Evolutionary conservation across 208 protist species (phyloP).

Genomic region (Leishmania martiniquensis): DNA sequence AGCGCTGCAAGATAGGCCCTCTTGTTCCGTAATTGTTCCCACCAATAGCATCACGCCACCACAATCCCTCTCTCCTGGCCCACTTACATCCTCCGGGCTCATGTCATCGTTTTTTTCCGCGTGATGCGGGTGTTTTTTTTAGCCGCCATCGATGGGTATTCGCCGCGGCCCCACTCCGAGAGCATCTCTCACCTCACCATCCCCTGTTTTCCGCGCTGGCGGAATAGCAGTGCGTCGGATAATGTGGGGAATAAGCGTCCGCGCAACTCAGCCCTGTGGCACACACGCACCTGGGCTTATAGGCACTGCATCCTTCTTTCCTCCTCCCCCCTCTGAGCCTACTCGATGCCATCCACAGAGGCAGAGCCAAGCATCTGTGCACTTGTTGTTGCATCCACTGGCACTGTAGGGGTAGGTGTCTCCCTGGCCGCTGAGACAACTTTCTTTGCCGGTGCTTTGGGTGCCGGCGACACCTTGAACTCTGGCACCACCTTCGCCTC

Average conservation of each 20-base stretch:
- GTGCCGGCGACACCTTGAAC: neutral
- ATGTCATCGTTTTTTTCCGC: neutral
- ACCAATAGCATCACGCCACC: too few species aligned
- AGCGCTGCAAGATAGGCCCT: neutral
- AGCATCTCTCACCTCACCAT: neutral
- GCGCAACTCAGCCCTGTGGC: neutral
- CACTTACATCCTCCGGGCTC: neutral
- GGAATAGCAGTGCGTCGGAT: neutral
- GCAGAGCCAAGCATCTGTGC: slow-evolving; percentile 56
- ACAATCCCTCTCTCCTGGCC: neutral
- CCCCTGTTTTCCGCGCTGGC: neutral
- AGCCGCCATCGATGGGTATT: neutral
- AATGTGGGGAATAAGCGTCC: neutral
- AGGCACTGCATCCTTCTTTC: neutral
- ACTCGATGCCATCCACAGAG: slow-evolving; percentile 76
- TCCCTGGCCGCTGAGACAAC: neutral
- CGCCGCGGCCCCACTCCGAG: neutral
- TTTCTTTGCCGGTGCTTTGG: neutral
- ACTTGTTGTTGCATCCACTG: slow-evolving; percentile 28
- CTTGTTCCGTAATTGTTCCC: neutral
- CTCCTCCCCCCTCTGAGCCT: slow-evolving; percentile 13
- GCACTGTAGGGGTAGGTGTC: neutral
- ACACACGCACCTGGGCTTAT: neutral
- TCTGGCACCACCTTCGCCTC: neutral
- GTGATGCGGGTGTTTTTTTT: neutral